Conservation (phyloP, 495 filamentous ascomycete genomes). For the Penicillium nucicola region DNA sequence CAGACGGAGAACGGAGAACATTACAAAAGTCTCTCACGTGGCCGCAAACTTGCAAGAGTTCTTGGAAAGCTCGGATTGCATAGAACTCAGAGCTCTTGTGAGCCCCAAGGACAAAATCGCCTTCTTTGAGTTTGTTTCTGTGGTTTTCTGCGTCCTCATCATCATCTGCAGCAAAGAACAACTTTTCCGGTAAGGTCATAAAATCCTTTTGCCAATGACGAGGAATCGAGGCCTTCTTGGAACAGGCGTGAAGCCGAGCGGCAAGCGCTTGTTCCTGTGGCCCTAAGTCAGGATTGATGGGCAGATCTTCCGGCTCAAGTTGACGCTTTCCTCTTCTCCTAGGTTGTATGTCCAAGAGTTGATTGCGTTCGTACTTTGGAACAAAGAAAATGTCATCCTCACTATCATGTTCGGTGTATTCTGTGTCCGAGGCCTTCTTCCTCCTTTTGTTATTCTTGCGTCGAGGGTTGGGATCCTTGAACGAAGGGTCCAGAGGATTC, state of each 20-base stretch:
- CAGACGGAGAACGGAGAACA: constrained; percentile 21
- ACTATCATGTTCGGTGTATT: background rate
- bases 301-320: constrained; percentile 23
- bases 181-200: constrained; percentile 50
- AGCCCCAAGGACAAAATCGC: constrained; percentile 46
- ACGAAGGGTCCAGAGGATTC: no score
- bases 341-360: constrained; percentile 24
- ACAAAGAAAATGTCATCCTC: constrained; percentile 12
- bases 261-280: constrained; percentile 52
- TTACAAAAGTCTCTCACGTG: constrained; percentile 36
- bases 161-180: constrained; percentile 43
- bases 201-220: constrained; percentile 59
- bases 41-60: constrained; percentile 37
- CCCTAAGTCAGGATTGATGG: constrained; percentile 35
- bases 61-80: constrained; percentile 36
- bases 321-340: constrained; percentile 27
- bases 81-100: constrained; percentile 31
- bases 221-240: constrained; percentile 58
- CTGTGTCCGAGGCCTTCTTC: no score
- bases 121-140: constrained; percentile 16
- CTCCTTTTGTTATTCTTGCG: no score
- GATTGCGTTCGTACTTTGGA: constrained; percentile 16
- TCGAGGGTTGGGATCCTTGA: no score
- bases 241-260: constrained; percentile 54
- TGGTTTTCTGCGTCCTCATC: background rate